Conservation (phyloP, 129 eudicot species). For the Gnaphalium uliginosum region DNA sequence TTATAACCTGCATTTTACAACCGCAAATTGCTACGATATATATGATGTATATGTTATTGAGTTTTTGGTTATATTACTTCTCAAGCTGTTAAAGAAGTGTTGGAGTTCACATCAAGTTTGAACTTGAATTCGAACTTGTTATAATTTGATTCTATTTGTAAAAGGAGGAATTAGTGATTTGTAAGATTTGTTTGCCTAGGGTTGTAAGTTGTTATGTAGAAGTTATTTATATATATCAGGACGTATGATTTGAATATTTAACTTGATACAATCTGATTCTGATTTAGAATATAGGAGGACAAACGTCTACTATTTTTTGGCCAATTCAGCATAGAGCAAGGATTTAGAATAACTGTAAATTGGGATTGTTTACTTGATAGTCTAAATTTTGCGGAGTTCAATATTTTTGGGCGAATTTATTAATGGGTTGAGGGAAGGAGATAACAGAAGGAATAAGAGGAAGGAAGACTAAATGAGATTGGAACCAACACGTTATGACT, state of each 20-base stretch:
- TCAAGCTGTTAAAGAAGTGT: background rate
- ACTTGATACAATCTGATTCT: conserved; percentile 19
- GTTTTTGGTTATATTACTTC: background rate
- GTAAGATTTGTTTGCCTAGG: background rate
- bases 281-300: conserved; percentile 10
- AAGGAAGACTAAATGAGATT: conserved; percentile 1
- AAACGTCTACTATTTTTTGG: background rate
- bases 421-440: conserved; percentile 5
- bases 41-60: background rate
- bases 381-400: no score
- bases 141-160: conserved; percentile 8
- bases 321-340: background rate
- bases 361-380: background rate
- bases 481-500: conserved; percentile 2
- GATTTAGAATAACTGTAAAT: background rate
- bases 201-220: conserved; percentile 8
- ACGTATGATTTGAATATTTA: background rate
- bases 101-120: conserved; percentile 17
- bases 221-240: background rate
- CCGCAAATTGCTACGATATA: background rate
- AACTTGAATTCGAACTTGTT: background rate
- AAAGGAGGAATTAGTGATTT: background rate
- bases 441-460: background rate
- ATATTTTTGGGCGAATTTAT: background rate
- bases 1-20: conserved; percentile 3